Percentiles rank a stretch among this genome's conserved stretches.
Evolutionary conservation across 2,329 filamentous ascomycete species (phyloP).

Genomic region (Dothidotthia symphoricarpi): DNA sequence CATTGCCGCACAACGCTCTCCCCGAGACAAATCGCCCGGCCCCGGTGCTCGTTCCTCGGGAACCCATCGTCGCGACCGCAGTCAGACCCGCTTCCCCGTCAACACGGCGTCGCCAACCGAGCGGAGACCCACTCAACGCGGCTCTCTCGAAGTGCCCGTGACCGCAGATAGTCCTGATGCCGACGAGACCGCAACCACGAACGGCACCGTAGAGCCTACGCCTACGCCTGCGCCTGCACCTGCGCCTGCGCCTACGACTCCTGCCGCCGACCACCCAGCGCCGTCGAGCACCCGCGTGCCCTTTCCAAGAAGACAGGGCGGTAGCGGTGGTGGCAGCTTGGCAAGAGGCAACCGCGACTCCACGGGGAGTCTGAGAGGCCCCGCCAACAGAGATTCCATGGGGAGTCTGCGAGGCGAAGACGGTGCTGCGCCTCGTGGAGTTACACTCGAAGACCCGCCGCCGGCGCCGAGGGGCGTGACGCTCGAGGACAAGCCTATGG

Average conservation of each 20-base stretch:
- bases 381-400: slow-evolving; percentile 25
- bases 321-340: slow-evolving; percentile 37
- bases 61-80: slow-evolving; percentile 68
- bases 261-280: slow-evolving; percentile 30
- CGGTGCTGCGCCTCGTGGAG: slow-evolving; percentile 48
- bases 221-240: slow-evolving; percentile 7
- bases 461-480: slow-evolving; percentile 57
- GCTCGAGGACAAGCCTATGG: slow-evolving; percentile 74
- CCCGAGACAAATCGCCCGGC: slow-evolving; percentile 70
- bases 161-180: slow-evolving; percentile 49
- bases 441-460: slow-evolving; percentile 58
- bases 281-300: slow-evolving; percentile 38
- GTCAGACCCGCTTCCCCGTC: slow-evolving; percentile 80
- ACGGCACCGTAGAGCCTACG: slow-evolving; percentile 35
- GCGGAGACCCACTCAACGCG: slow-evolving; percentile 57
- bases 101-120: slow-evolving; percentile 53
- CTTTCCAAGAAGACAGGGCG: slow-evolving; percentile 25
- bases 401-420: slow-evolving; percentile 38
- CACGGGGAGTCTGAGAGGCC: slow-evolving; percentile 38
- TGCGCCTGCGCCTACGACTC: slow-evolving; percentile 5
- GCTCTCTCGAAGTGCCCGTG: slow-evolving; percentile 80
- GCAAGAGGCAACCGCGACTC: slow-evolving; percentile 41
- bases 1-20: slow-evolving; percentile 63
- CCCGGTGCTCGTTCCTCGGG: slow-evolving; percentile 50
- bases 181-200: slow-evolving; percentile 36